Evolutionary conservation across 2,329 filamentous ascomycete species (phyloP).

Genomic region (Sporothrix brasiliensis): DNA sequence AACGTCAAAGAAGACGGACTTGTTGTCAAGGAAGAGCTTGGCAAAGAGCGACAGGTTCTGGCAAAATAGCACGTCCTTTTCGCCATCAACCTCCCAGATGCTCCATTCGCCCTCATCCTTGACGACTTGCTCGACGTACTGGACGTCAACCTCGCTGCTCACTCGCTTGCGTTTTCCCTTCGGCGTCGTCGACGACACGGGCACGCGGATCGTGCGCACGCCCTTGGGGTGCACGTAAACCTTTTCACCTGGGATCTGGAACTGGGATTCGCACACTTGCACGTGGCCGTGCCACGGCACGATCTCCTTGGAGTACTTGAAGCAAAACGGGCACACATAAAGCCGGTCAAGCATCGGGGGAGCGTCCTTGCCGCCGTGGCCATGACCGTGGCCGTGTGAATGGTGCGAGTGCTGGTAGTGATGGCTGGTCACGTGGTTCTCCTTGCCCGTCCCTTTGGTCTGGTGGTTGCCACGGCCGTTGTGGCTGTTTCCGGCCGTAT

Average conservation of each 20-base stretch:
- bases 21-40: conserved; percentile 96
- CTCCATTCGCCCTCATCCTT: conserved; percentile 73
- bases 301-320: conserved; percentile 78
- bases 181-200: conserved; percentile 41
- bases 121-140: conserved; percentile 50
- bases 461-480: conserved; percentile 24
- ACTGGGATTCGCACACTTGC: conserved; percentile 57
- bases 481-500: conserved; percentile 44
- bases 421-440: conserved; percentile 34
- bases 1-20: conserved; percentile 97
- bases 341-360: conserved; percentile 64
- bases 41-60: conserved; percentile 96
- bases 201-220: conserved; percentile 47
- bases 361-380: conserved; percentile 41
- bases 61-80: conserved; percentile 82
- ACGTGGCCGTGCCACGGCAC: conserved; percentile 63
- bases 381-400: neutral
- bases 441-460: conserved; percentile 37
- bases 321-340: conserved; percentile 90
- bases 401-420: conserved; percentile 11
- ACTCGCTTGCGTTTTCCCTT: conserved; percentile 46
- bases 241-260: conserved; percentile 64
- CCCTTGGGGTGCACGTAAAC: conserved; percentile 69
- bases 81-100: conserved; percentile 91
- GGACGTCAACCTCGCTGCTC: conserved; percentile 31